Evolutionary conservation across 441 rosid species (phyloP).

Genomic region (Biscutella laevigata): DNA sequence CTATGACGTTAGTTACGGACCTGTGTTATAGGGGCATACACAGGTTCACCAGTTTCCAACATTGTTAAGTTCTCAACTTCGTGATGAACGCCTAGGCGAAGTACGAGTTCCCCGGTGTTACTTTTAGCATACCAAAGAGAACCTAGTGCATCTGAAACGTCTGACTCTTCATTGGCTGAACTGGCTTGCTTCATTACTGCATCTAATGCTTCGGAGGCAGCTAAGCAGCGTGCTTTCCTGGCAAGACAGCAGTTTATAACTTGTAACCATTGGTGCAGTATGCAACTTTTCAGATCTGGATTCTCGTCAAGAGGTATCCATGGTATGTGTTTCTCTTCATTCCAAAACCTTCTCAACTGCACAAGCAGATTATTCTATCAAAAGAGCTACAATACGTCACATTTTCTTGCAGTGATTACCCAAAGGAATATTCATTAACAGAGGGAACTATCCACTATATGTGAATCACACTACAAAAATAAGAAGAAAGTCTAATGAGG

Average conservation of each 20-base stretch:
- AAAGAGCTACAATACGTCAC: constrained; percentile 12
- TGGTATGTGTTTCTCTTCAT: constrained; percentile 61
- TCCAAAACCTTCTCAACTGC: constrained; percentile 83
- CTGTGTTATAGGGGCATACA: constrained; percentile 81
- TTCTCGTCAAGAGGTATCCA: constrained; percentile 61
- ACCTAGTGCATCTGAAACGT: constrained; percentile 16
- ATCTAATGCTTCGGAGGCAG: constrained; percentile 64
- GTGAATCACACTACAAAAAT: constrained; percentile 3
- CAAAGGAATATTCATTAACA: constrained; percentile 3
- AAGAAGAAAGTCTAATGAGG: neutral
- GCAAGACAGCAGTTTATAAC: constrained; percentile 88
- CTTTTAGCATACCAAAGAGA: constrained; percentile 48
- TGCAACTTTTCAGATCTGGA: constrained; percentile 83
- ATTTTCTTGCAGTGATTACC: neutral
- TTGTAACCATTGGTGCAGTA: constrained; percentile 75
- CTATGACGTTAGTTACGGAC: constrained; percentile 31
- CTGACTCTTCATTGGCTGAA: constrained; percentile 36
- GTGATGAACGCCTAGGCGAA: constrained; percentile 59
- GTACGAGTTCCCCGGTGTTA: constrained; percentile 61
- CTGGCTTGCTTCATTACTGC: constrained; percentile 47
- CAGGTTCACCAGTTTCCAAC: constrained; percentile 90
- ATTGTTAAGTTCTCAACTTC: constrained; percentile 53
- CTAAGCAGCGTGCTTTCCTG: constrained; percentile 51
- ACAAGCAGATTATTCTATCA: constrained; percentile 23
- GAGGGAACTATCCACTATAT: constrained; percentile 1